Evolutionary conservation across 2,329 filamentous ascomycete species (phyloP).

Genomic region (Xylariaceae sp.): DNA sequence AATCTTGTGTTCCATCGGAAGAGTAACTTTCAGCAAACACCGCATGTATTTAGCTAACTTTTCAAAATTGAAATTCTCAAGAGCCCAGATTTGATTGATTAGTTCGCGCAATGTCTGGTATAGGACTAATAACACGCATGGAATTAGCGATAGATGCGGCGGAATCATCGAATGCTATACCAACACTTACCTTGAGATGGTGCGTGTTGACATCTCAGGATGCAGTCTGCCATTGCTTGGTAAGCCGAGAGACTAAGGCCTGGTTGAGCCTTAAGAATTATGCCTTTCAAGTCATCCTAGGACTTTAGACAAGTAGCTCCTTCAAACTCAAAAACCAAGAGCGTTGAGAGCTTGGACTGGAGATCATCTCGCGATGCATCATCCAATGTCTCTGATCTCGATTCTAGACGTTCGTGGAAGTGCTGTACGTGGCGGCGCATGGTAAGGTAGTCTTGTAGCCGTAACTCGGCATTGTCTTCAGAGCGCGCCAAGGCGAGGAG

Average conservation of each 20-base stretch:
- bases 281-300: conserved; percentile 61
- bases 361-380: conserved; percentile 50
- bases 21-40: conserved; percentile 66
- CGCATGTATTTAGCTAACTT: conserved; percentile 73
- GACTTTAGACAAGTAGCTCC: conserved; percentile 61
- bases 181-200: conserved; percentile 46
- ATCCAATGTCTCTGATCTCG: conserved; percentile 38
- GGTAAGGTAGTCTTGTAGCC: conserved; percentile 58
- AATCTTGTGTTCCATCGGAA: conserved; percentile 52
- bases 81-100: conserved; percentile 62
- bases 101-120: conserved; percentile 59
- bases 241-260: conserved; percentile 47
- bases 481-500: conserved; percentile 50
- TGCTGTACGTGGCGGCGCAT: conserved; percentile 56
- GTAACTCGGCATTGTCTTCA: conserved; percentile 45
- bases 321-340: conserved; percentile 78
- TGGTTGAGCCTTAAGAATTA: conserved; percentile 51
- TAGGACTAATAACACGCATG: conserved; percentile 38
- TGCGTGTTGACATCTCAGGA: conserved; percentile 50
- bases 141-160: background rate
- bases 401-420: conserved; percentile 50
- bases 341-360: conserved; percentile 56
- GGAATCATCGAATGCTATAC: background rate
- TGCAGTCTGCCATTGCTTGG: conserved; percentile 62
- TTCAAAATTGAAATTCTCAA: conserved; percentile 51